These are phyloP conservation scores for Diversispora epigaea DNA, from an alignment of 192 early-diverging fungal genomes.

Conservation along the genomic window DNA sequence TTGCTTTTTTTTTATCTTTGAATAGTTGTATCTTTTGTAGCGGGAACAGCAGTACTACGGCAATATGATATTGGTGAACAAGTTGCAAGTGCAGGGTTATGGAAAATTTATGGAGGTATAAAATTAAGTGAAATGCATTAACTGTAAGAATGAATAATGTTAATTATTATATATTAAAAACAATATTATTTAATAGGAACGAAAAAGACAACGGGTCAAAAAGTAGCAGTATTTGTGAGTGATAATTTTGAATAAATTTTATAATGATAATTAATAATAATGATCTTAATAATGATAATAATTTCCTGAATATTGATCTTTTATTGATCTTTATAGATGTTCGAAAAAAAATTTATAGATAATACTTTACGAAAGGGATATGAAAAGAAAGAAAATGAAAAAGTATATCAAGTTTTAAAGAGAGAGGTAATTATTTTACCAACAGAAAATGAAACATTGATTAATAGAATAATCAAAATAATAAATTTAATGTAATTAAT, in stretches of 20 bases:
- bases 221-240: slow-evolving; percentile 69
- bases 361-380: slow-evolving; percentile 11
- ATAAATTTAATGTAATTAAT: not conserved
- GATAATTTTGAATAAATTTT: not conserved
- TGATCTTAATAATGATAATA: not conserved
- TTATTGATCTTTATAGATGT: slow-evolving; percentile 47
- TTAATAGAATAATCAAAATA: not conserved
- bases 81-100: slow-evolving; percentile 63
- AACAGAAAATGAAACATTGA: not conserved
- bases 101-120: slow-evolving; percentile 62
- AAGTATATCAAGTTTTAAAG: slow-evolving; percentile 56
- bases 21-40: slow-evolving; percentile 24
- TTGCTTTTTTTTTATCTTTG: not conserved
- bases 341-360: slow-evolving; percentile 72
- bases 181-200: slow-evolving; percentile 31
- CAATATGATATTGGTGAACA: slow-evolving; percentile 49
- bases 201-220: slow-evolving; percentile 56
- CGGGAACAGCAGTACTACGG: not conserved
- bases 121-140: not conserved
- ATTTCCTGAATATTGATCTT: slow-evolving; percentile 6
- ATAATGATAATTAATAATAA: not conserved
- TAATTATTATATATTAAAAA: not conserved
- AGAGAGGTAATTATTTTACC: slow-evolving; percentile 51
- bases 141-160: not conserved
- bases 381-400: slow-evolving; percentile 45